phyloP scores from a whole-genome alignment of 1,284 basidiomycete genomes.

The Leccinum griseonigrum region DNA sequence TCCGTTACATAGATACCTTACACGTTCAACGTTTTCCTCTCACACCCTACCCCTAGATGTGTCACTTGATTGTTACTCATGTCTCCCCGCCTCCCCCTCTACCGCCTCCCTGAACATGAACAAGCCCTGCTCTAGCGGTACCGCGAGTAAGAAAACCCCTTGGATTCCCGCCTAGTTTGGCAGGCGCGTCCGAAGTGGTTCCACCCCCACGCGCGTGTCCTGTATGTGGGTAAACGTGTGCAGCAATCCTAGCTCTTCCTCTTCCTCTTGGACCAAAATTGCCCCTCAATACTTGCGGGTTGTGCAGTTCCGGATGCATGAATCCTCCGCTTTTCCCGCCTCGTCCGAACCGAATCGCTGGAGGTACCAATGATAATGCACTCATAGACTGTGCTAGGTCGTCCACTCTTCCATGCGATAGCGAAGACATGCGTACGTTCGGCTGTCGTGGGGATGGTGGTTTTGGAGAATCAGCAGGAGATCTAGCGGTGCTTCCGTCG shows the following conservation, averaged over 20 bases:
- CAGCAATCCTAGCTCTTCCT: slow-evolving; percentile 30
- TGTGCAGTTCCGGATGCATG: slow-evolving; percentile 34
- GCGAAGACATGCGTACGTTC: slow-evolving; percentile 6
- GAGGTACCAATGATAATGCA: slow-evolving; percentile 66
- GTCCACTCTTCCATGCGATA: slow-evolving; percentile 35
- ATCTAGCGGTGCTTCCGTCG: slow-evolving; percentile 15
- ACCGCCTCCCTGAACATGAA: slow-evolving; percentile 1
- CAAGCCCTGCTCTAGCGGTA: slow-evolving; percentile 11
- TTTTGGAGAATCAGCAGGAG: slow-evolving; percentile 25
- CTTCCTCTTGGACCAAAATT: slow-evolving; percentile 33
- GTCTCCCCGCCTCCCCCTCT: slow-evolving; percentile 12
- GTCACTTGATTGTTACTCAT: slow-evolving; percentile 1
- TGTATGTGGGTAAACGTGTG: slow-evolving; percentile 15
- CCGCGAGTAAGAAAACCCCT: slow-evolving; percentile 19
- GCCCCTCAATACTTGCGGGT: slow-evolving; percentile 29
- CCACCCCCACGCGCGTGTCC: slow-evolving; percentile 16
- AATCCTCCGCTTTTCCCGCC: slow-evolving; percentile 53
- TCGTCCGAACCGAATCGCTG: slow-evolving; percentile 67
- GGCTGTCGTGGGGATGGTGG: slow-evolving; percentile 17
- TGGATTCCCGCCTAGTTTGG: slow-evolving; percentile 5
- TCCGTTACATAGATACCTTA: slow-evolving; percentile 1
- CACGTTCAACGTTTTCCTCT: background rate
- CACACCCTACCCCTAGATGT: background rate
- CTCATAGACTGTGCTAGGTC: slow-evolving; percentile 48
- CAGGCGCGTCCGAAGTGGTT: background rate